phyloP scores from a whole-genome alignment of 2,329 filamentous ascomycete genomes.

The Ceratocystis colombiana region DNA sequence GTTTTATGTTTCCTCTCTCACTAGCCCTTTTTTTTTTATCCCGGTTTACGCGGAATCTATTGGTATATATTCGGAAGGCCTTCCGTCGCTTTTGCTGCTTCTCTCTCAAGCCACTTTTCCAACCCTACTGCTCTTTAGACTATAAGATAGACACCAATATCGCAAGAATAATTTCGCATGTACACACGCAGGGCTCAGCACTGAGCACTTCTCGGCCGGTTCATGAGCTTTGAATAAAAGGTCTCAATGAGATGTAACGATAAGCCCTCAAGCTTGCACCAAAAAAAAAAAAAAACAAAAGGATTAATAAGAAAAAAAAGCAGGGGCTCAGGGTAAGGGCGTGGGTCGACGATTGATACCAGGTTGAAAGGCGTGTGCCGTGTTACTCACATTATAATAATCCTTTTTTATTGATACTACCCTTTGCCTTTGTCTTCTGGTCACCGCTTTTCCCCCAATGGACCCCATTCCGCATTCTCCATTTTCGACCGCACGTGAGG shows the following conservation, averaged over 20 bases:
- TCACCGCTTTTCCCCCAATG: background rate
- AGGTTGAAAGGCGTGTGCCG: background rate
- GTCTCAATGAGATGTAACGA: background rate
- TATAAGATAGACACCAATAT: background rate
- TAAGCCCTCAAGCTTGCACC: background rate
- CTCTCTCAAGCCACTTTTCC: background rate
- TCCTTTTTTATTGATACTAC: background rate
- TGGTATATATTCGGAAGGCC: background rate
- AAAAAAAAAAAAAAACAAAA: background rate
- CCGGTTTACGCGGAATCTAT: background rate
- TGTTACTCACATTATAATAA: constrained; percentile 2
- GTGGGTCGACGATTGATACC: background rate
- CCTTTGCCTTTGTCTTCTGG: constrained; percentile 9
- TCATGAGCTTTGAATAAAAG: background rate
- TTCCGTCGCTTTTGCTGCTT: background rate
- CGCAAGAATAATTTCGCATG: background rate
- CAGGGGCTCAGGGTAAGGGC: constrained; percentile 9
- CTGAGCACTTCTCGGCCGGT: background rate
- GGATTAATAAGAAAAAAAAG: background rate
- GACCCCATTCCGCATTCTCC: background rate
- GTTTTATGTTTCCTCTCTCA: too few relatives aligned
- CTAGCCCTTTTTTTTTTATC: background rate
- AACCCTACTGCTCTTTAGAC: background rate
- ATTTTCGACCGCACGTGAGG: constrained; percentile 2
- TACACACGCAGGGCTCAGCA: constrained; percentile 1